Conservation (phyloP, 2,329 filamentous ascomycete species). For the Cladosporium sp. region DNA sequence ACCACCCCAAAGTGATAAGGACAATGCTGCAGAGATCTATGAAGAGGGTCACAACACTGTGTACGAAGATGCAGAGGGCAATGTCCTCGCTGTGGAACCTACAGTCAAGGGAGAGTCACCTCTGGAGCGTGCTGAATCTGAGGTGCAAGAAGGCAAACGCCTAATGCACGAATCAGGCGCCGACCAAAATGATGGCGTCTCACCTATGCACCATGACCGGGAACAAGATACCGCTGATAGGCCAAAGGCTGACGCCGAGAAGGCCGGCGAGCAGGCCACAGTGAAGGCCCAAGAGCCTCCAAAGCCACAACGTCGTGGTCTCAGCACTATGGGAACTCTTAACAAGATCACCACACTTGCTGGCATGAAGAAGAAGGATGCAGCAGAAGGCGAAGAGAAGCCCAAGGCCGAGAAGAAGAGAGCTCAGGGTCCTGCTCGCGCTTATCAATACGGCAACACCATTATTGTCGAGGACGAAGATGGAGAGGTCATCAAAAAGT, state of each 20-base stretch:
- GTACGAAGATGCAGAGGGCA: constrained; percentile 82
- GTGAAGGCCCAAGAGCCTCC: constrained; percentile 44
- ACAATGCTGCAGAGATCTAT: constrained; percentile 61
- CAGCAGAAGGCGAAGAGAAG: constrained; percentile 29
- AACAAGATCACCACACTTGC: constrained; percentile 38
- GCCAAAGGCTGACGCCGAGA: constrained; percentile 36
- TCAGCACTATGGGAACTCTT: constrained; percentile 44
- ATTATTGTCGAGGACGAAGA: constrained; percentile 88
- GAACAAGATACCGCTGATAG: constrained; percentile 45
- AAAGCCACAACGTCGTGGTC: constrained; percentile 42
- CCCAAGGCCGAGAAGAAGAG: constrained; percentile 46
- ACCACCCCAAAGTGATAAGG: constrained; percentile 32
- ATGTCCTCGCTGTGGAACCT: constrained; percentile 71
- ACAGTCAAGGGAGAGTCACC: constrained; percentile 44
- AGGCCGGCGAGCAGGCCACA: constrained; percentile 69
- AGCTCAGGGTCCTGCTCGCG: constrained; percentile 70
- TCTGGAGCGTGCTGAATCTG: constrained; percentile 63
- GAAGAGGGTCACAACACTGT: constrained; percentile 78
- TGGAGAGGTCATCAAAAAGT: constrained; percentile 82
- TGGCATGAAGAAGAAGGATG: constrained; percentile 18
- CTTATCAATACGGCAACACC: constrained; percentile 84
- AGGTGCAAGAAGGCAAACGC: constrained; percentile 52
- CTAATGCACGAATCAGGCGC: constrained; percentile 55
- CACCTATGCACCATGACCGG: constrained; percentile 49
- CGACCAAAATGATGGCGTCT: constrained; percentile 42